Evolutionary conservation across 2,329 filamentous ascomycete species (phyloP), one percentile per base, ranked within the genome.

Genomic region (Apiospora sp.): DNA sequence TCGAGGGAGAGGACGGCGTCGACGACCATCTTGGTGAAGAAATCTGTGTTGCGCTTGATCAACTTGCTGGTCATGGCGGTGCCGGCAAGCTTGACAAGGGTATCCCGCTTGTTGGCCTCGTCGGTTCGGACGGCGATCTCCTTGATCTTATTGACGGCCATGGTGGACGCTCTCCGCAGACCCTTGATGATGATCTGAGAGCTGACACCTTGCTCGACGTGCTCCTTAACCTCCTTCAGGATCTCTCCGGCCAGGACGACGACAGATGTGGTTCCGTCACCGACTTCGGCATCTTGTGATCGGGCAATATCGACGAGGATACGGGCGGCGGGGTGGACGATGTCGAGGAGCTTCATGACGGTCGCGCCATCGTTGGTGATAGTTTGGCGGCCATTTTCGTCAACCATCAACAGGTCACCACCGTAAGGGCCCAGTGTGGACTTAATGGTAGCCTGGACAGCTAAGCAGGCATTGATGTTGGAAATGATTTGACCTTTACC

Each of bases 61-160:
- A 99, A 88, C 88, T 99, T 99, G 90, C 95, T 98, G 84, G 95
- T 98, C 96, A 99, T 99, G 78, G 96, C 96, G 41, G 96, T 99
- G 48, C 90, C 94, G 43, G 96, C 96, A 78, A 99, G 88, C 85
- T 98, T 97, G 82, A 88, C 86, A 74, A 99, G 89, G 58, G 95
- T 98, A 78, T 98, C 95, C 78, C 94, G 91, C 84, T 92, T 93
- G 84, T 93, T 96, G 73, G 88, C 90, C 82, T 97, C 94, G 77
- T 91, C 90, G 71, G 94, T 95, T 84, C 92, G 92, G 77, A 98
- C 91, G 68, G 95, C 93, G 83, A 99, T 98, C 86, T 99, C 96
- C 89, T 97, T 97, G 83, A 99, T 92, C 89, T 98, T 98, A 89
- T 98, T 98, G 83, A 98, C 94, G 24, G 96, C 96, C 91, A 98